Base-by-base conservation (phyloP, 2,329 filamentous ascomycete genomes). In the Ophiosphaerella korrae region DNA sequence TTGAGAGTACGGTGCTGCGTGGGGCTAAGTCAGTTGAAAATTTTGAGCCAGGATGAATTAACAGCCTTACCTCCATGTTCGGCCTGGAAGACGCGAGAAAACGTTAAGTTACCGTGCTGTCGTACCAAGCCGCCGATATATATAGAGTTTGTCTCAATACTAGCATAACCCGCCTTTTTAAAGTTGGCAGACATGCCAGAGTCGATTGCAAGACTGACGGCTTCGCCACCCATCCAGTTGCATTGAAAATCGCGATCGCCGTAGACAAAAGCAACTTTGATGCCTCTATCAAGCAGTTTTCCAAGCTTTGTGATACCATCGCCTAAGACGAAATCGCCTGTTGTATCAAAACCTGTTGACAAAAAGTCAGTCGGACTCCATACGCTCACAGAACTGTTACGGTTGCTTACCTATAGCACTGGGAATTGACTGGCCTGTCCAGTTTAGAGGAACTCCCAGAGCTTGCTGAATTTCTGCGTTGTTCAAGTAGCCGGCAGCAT, bases 121-220 rank as follows among this genome's bases (percentile, higher is more conserved):
- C 88, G 82, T 0, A 89, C 88, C 42, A 83, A 81, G 23, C 89
- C 89, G 46, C 83, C 88, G 67, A 84, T 82, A 72, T 87, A 86
- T 9, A 80, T 77, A 21, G 77, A 79, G 64, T 89, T 88, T 40
- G 88, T 84, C 18, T 84, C 76, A 58, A 93, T 85, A 9, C 86
- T 83, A 0, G 83, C 83, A 70, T 92, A 93, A 0, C 88, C 88
- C 0, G 89, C 85, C 0, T 75, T 70, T 1, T 78, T 73, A 66
- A 92, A 93, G 36, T 74, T 72, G 2, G 71, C 67, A 1, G 75
- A 70, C 56, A 86, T 84, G 16, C 42, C 40, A 12, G 77, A 71
- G 14, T 78, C 74, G 1, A 90, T 72, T 12, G 79, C 78, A 3
- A 61, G 75, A 7, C 85, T 88, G 38, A 89, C 79, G 2, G 86